Percentiles rank a stretch among this genome's conserved stretches.
These are phyloP conservation scores for Sanghuangporus sanghuang DNA, from an alignment of 1,284 basidiomycete genomes.

Conservation along the genomic window DNA sequence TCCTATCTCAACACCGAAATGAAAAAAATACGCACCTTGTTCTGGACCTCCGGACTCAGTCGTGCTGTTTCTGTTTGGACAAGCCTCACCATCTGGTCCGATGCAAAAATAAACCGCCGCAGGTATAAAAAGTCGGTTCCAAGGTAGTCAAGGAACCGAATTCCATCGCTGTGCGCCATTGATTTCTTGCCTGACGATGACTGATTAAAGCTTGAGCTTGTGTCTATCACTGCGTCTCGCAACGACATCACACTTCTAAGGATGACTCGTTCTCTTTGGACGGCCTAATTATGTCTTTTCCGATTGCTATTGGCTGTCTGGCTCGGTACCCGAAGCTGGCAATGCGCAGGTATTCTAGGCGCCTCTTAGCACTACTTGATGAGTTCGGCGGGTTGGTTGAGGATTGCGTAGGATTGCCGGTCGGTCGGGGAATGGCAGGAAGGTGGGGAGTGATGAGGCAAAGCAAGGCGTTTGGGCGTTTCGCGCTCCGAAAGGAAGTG, in stretches of 20 bases:
- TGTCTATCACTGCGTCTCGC: background rate
- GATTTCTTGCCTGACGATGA: background rate
- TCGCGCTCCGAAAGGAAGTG: background rate
- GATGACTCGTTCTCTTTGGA: background rate
- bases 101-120: slow-evolving; percentile 10
- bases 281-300: background rate
- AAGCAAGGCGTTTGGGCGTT: background rate
- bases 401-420: background rate
- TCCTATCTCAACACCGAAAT: background rate
- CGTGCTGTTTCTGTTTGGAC: slow-evolving; percentile 8
- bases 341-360: background rate
- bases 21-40: slow-evolving; percentile 6
- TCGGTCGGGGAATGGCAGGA: background rate
- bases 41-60: slow-evolving; percentile 4
- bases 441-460: background rate
- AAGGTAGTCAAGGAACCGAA: slow-evolving; percentile 10
- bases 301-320: background rate
- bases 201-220: background rate
- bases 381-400: background rate
- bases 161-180: slow-evolving; percentile 1
- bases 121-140: slow-evolving; percentile 13
- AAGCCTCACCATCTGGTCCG: slow-evolving; percentile 12
- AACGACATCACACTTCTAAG: background rate
- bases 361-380: background rate
- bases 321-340: background rate